These are phyloP conservation scores for Dionaea muscipula DNA, from an alignment of 179 eudicot genomes.

Conservation along the genomic window DNA sequence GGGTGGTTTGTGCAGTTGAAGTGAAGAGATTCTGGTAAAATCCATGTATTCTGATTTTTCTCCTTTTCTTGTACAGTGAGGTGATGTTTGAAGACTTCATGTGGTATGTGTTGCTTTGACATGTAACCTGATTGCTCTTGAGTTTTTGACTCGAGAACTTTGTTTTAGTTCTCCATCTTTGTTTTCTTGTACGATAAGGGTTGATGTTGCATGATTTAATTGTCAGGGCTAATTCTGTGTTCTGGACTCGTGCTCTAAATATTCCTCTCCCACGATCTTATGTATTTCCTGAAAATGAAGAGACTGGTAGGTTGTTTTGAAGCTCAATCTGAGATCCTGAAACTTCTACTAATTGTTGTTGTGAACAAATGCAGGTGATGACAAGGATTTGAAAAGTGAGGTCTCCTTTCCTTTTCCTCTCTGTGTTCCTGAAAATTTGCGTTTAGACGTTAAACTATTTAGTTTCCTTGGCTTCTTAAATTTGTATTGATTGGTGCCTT, in stretches of 20 bases:
- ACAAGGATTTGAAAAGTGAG: constrained; percentile 23
- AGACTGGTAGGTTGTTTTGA: constrained; percentile 13
- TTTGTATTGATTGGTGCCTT: background rate
- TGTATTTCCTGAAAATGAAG: constrained; percentile 41
- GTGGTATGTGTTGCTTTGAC: constrained; percentile 37
- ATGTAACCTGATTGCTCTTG: constrained; percentile 3
- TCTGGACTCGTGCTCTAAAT: constrained; percentile 92
- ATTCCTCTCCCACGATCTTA: constrained; percentile 66
- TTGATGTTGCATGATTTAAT: background rate
- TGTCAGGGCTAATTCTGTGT: constrained; percentile 88
- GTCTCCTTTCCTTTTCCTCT: constrained; percentile 3
- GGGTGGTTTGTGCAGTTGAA: no score
- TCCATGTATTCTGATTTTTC: constrained; percentile 11
- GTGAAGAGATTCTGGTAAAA: background rate
- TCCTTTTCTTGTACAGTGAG: constrained; percentile 44
- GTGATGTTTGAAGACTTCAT: constrained; percentile 81
- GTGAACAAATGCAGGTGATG: constrained; percentile 11
- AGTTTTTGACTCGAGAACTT: background rate
- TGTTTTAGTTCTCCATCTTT: background rate
- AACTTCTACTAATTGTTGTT: constrained; percentile 10
- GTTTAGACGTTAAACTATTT: background rate
- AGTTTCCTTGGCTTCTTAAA: background rate
- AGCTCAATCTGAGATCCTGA: constrained; percentile 13
- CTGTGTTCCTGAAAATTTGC: no score
- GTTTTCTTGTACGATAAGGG: background rate